A percentile compares a stretch with the other conserved stretches of the same genome.
Evolutionary conservation across 108 stramenopile species (phyloP).

Genomic region (Cyclotella distinguenda): DNA sequence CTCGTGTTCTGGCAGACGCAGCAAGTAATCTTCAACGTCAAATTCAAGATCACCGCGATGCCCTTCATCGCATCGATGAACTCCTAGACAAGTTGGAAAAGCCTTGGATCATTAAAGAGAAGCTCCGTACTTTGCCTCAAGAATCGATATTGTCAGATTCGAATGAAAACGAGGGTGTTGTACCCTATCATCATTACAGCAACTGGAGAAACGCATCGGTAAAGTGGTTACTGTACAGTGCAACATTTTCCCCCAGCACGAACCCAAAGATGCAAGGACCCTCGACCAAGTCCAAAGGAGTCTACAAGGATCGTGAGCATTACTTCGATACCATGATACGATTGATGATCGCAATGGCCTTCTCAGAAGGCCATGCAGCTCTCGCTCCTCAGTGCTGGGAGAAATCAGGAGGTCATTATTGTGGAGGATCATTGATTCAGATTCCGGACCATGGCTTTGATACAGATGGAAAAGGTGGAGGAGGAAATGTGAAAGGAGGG

Average conservation of each 20-base stretch:
- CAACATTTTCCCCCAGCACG: constrained; percentile 16
- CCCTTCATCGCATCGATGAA: constrained; percentile 19
- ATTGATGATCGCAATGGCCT: constrained; percentile 50
- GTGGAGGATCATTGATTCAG: constrained; percentile 23
- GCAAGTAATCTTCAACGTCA: constrained; percentile 8
- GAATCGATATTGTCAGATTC: not conserved
- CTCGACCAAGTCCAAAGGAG: constrained; percentile 27
- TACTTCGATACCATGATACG: constrained; percentile 42
- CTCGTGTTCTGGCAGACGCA: constrained; percentile 8
- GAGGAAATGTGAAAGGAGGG: not conserved
- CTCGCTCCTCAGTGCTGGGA: constrained; percentile 41
- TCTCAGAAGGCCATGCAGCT: constrained; percentile 45
- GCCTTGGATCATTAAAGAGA: constrained; percentile 29
- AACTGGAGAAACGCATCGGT: constrained; percentile 15
- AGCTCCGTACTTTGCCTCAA: not conserved
- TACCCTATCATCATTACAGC: constrained; percentile 21
- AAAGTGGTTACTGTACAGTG: constrained; percentile 3
- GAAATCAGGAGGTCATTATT: constrained; percentile 2
- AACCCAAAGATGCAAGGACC: constrained; percentile 25
- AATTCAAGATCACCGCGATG: constrained; percentile 20
- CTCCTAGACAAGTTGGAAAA: constrained; percentile 17
- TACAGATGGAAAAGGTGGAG: not conserved
- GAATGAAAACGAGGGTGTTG: not conserved
- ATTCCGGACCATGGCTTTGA: constrained; percentile 19
- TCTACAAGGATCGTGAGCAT: constrained; percentile 38